Evolutionary conservation across 768 basidiomycete genomes (phyloP).

Genomic region (Pisolithus sp.): DNA sequence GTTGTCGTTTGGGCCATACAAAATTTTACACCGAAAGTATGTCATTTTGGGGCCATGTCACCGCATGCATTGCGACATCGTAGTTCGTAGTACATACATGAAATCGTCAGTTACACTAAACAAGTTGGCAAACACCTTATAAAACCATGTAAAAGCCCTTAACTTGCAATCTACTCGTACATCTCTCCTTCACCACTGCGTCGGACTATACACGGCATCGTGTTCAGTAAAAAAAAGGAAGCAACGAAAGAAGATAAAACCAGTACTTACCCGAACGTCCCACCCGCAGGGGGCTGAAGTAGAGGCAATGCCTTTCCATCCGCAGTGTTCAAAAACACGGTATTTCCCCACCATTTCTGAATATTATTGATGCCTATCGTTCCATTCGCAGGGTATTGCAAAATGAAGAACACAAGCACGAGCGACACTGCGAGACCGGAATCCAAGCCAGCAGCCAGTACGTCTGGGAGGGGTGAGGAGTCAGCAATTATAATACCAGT

Average conservation of each 20-base stretch:
- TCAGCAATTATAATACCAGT: not conserved
- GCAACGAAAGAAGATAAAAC: not conserved
- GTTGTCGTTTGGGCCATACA: too few relatives aligned
- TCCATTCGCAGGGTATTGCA: slow-evolving; percentile 58
- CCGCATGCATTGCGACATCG: too few relatives aligned
- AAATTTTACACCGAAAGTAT: too few relatives aligned
- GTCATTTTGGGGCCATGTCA: too few relatives aligned
- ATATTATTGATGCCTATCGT: slow-evolving; percentile 48
- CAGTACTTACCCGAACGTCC: slow-evolving; percentile 24
- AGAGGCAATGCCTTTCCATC: slow-evolving; percentile 17
- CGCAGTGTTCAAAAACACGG: slow-evolving; percentile 25
- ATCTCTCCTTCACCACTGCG: not conserved
- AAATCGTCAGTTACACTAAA: too few relatives aligned
- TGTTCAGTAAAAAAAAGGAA: not conserved
- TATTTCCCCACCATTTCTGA: slow-evolving; percentile 71
- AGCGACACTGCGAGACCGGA: slow-evolving; percentile 55
- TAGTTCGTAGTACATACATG: too few relatives aligned
- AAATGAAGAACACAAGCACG: slow-evolving; percentile 52
- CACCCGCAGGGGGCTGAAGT: slow-evolving; percentile 6
- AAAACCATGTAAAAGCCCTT: too few relatives aligned
- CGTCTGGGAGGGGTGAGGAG: slow-evolving; percentile 33
- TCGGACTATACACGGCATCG: not conserved
- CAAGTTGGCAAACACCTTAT: too few relatives aligned
- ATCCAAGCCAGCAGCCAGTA: slow-evolving; percentile 66
- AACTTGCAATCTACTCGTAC: too few relatives aligned